Base-by-base conservation (phyloP, 2,329 filamentous ascomycete genomes). In the Herpotrichia juniperi region DNA sequence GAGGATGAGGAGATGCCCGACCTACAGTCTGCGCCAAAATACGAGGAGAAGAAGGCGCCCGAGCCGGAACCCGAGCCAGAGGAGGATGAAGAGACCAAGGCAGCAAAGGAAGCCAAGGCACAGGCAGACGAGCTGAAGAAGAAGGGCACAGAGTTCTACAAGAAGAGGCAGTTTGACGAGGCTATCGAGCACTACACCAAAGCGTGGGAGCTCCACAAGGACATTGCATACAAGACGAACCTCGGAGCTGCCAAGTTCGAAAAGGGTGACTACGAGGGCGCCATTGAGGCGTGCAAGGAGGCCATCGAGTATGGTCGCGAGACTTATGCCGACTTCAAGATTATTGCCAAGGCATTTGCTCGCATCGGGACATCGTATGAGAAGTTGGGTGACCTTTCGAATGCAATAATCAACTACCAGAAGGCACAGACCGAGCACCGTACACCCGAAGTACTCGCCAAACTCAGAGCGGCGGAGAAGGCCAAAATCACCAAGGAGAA, bases 201-300 rank as follows among this genome's bases (percentile, higher is more conserved):
- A 75, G 94, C 94, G 0, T 99, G 94, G 94, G 93, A 96, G 53
- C 76, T 90, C 32, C 83, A 91, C 84, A 94, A 97, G 82, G 94
- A 99, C 68, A 96, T 99, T 68, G 94, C 93, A 14, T 99, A 99
- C 78, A 83, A 97, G 54, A 99, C 96, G 80, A 99, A 99, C 78
- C 83, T 96, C 26, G 91, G 92, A 54, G 94, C 94, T 3, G 94
- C 93, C 54, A 86, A 96, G 68, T 97, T 93, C 66, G 94, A 99
- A 76, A 97, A 97, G 82, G 93, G 92, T 51, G 94, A 97, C 72
- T 96, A 90, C 74, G 84, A 96, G 67, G 89, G 87, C 51, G 87
- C 89, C 61, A 92, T 99, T 59, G 90, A 96, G 66, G 80, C 87
- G 14, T 99, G 94, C 79, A 87, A 90, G 66, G 86, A 91, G 78